Base-by-base conservation (phyloP, 805 yeast species). In the Ogataea pini region DNA sequence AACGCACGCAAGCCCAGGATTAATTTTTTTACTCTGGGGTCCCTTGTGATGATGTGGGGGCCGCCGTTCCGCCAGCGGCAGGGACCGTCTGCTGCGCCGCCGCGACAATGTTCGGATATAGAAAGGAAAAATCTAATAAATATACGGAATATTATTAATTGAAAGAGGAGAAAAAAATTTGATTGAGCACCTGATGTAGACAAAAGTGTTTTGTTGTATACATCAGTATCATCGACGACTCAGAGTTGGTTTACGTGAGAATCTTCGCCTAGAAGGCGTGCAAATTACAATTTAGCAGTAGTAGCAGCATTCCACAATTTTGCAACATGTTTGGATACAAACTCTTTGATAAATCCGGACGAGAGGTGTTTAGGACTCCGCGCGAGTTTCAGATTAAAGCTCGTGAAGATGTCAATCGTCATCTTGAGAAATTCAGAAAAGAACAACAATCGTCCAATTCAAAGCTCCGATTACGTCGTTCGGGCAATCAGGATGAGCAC, bases 301-400 rank as follows among this genome's bases (percentile, higher is more conserved):
- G 9, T 17, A 31, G 17, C 34, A 31, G 34, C 29, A 10, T 16
- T 14, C 3, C 7, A 22, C 29, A 9, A 18, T 16, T n/a, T 16
- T 10, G 25, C 28, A 36, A 19, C 37, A 65, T 65, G 70, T 66
- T 65, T 49, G 69, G 70, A 6, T 62, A 57, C 52, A 56, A 54
- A 48, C 51, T 59, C 20, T 66, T 65, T 47, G 54, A 51, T 42
- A 40, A 51, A 18, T 36, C 49, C 20, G 67, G 69, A n/a, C 58
- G 50, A 13, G 63, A 59, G 24, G 52, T 54, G 43, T 63, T 44
- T 47, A 47, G 49, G 10, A 66, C 71, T 8, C 72, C 72, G 3
- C 51, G 47, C n/a, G 63, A 60, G 56, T 68, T 63, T 45, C 67
- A 67, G 24, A 51, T 55, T 17, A 54, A 54, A 47, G 72, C 72